These are phyloP conservation scores for Exophiala phaeomuriformis DNA, from an alignment of 2,329 filamentous ascomycete genomes.

Conservation along the genomic window DNA sequence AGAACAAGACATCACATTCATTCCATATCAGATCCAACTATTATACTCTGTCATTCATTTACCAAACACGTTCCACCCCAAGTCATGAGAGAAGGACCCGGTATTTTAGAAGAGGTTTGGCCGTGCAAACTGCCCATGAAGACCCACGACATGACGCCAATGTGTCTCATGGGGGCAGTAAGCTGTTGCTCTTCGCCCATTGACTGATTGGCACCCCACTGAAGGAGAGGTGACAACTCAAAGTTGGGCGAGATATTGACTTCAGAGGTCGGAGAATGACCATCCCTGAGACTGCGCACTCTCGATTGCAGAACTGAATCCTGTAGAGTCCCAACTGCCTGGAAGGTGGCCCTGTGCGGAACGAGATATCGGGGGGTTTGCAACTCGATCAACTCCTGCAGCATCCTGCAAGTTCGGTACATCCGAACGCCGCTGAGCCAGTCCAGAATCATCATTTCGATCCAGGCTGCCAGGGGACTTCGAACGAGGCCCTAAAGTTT, in stretches of 20 bases:
- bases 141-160: conserved; percentile 22
- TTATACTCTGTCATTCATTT: conserved; percentile 7
- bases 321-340: conserved; percentile 7
- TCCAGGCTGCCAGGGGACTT: neutral
- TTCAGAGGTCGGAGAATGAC: conserved; percentile 22
- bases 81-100: conserved; percentile 5
- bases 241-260: conserved; percentile 15
- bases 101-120: conserved; percentile 8
- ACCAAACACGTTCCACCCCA: conserved; percentile 19
- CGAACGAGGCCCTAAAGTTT: neutral
- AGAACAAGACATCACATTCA: neutral
- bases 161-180: conserved; percentile 8
- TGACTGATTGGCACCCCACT: conserved; percentile 28
- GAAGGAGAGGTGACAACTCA: conserved; percentile 28
- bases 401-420: neutral
- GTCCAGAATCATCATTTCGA: neutral
- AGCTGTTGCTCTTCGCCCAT: conserved; percentile 25
- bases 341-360: conserved; percentile 4
- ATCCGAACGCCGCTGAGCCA: neutral
- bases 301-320: conserved; percentile 16
- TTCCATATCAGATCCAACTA: neutral
- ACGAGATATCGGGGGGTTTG: no score
- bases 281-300: conserved; percentile 21
- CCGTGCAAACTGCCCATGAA: conserved; percentile 13
- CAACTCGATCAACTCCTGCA: neutral